A percentile compares a stretch with the other conserved stretches of the same genome.
These are phyloP conservation scores for Neohortaea acidophila DNA, from an alignment of 495 filamentous ascomycete genomes.

Conservation along the genomic window DNA sequence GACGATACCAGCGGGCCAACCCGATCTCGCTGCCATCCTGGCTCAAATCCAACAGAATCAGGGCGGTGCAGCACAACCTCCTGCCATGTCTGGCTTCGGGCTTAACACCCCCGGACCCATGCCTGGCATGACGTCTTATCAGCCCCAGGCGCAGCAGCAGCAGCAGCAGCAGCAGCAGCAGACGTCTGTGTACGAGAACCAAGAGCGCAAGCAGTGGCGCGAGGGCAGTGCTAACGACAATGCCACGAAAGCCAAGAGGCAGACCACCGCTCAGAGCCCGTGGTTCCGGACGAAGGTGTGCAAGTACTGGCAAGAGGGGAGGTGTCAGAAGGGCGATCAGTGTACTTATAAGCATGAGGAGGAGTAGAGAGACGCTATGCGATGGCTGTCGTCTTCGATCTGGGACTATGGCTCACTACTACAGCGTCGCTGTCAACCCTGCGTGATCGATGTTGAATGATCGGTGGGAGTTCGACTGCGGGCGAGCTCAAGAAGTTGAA, in stretches of 20 bases:
- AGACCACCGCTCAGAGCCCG: slow-evolving; percentile 6
- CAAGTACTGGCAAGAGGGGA: slow-evolving; percentile 61
- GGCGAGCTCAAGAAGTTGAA: too few relatives aligned
- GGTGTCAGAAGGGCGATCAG: slow-evolving; percentile 68
- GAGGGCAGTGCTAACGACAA: neutral
- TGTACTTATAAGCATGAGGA: slow-evolving; percentile 67
- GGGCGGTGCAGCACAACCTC: neutral
- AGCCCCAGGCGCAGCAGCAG: slow-evolving; percentile 1
- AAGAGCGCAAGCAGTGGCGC: slow-evolving; percentile 6
- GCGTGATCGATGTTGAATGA: too few relatives aligned
- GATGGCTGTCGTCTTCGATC: too few relatives aligned
- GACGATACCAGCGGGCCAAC: slow-evolving; percentile 2
- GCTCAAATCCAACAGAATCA: slow-evolving; percentile 4
- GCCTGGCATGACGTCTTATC: slow-evolving; percentile 1
- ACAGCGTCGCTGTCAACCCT: too few relatives aligned
- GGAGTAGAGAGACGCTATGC: too few relatives aligned
- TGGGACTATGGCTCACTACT: too few relatives aligned
- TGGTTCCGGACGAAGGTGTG: slow-evolving; percentile 38
- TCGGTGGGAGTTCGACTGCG: too few relatives aligned
- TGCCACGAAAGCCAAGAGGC: slow-evolving; percentile 8
- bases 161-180: slow-evolving; percentile 8
- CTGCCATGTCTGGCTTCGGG: slow-evolving; percentile 3
- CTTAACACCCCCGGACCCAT: neutral
- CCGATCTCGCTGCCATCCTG: slow-evolving; percentile 13
- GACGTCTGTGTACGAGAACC: slow-evolving; percentile 1